Base-by-base conservation (phyloP, 805 yeast species). In the Pichia rugopelliculosa region DNA sequence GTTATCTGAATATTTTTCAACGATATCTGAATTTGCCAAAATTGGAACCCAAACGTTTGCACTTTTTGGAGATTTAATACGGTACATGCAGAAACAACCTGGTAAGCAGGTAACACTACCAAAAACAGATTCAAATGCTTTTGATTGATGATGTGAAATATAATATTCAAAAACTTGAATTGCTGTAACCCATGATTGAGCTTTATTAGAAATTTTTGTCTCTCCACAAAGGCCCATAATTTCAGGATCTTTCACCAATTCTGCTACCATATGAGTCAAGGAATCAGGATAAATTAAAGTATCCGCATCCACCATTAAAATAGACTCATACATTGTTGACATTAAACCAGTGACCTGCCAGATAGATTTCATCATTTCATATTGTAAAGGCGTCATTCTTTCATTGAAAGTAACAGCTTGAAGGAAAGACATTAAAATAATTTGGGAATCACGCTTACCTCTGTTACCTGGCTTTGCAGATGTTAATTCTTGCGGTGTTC, bases 141-240 rank as follows among this genome's bases (percentile, higher is more conserved):
- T 89, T 1, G 96, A 80, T 62, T 87, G 96, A 68, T 89, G 97
- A 67, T 89, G 96, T 5, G 96, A 88, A 53, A 89, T 86, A 66
- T 82, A 89, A 64, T 89, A 89, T 59, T 89, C 96, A 64, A 89
- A 89, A 24, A 89, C 96, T 69, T 89, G 97, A 59, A 89, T 89
- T 36, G 87, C 84, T 0, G 96, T 87, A 15, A 88, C 96, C 96
- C 96, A 89, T 13, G 89, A 77, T 50, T 77, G 81, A 3, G 74
- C 63, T 63, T 89, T 89, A 65, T 89, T 89, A 6, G 95, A 78
- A 57, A 89, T 89, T 64, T 87, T 88, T 0, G 97, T 89, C 62
- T 89, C 97, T 43, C 97, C 97, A 73, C 97, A 89, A 39, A 89
- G 70, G 2, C 96, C 97, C 95, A 89, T 89, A 48, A 89, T 73